Evolutionary conservation across 352 stramenopile species (phyloP).

Genomic region (Phytophthora pseudosyringae): DNA sequence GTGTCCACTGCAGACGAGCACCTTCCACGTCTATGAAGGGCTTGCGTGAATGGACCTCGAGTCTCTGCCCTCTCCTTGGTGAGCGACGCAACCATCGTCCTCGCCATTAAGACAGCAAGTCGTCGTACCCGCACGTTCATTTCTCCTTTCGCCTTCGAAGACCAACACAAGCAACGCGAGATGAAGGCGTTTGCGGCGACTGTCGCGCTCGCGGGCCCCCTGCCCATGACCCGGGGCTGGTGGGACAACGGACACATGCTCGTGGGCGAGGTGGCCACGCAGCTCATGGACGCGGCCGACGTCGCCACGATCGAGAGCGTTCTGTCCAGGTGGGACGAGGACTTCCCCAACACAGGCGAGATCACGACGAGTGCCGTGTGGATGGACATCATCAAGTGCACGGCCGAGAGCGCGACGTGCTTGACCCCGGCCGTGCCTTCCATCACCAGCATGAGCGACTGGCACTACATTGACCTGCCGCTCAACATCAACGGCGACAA

Average conservation of each 20-base stretch:
- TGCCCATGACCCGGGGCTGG: constrained; percentile 43
- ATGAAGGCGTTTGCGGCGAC: constrained; percentile 46
- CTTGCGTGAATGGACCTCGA: constrained; percentile 25
- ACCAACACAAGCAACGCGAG: background rate
- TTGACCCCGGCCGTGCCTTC: constrained; percentile 45
- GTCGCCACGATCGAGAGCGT: constrained; percentile 58
- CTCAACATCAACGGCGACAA: constrained; percentile 54
- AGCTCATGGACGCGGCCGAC: constrained; percentile 54
- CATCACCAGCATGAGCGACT: constrained; percentile 57
- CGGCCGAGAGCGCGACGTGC: constrained; percentile 42
- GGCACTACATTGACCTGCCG: constrained; percentile 78
- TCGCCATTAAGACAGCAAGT: background rate
- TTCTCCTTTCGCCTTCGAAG: constrained; percentile 15
- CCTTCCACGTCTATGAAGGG: constrained; percentile 25
- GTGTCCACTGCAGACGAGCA: constrained; percentile 28
- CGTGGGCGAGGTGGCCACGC: constrained; percentile 54
- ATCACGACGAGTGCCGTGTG: constrained; percentile 58
- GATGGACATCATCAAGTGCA: constrained; percentile 71
- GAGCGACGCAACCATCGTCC: constrained; percentile 11
- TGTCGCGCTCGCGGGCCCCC: constrained; percentile 14
- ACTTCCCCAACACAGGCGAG: constrained; percentile 65
- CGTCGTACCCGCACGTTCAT: constrained; percentile 3
- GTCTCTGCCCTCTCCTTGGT: constrained; percentile 23
- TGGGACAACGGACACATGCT: constrained; percentile 80
- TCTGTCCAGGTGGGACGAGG: constrained; percentile 49